Evolutionary conservation across 2,329 filamentous ascomycete genomes (phyloP).

Genomic region (Fusarium austroafricanum): DNA sequence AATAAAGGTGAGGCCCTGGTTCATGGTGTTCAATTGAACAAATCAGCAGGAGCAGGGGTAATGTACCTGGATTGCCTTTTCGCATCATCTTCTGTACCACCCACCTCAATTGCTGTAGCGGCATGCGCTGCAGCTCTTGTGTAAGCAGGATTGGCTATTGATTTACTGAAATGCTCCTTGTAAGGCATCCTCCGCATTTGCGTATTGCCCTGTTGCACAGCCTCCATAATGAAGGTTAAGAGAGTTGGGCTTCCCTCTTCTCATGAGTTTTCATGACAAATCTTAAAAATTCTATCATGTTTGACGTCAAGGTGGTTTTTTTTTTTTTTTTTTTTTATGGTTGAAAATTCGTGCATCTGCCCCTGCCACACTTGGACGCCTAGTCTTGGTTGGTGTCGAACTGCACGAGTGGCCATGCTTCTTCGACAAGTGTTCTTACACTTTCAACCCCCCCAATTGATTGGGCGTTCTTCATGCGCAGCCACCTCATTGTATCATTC

Average conservation of each 20-base stretch:
- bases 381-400: neutral
- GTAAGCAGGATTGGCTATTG: constrained; percentile 1
- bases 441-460: constrained; percentile 4
- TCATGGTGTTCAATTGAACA: neutral
- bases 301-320: neutral
- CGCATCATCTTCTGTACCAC: neutral
- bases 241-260: neutral
- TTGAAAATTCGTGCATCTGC: neutral
- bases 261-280: neutral
- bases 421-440: constrained; percentile 1
- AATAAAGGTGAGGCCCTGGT: neutral
- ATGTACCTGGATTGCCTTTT: neutral
- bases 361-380: neutral
- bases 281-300: neutral
- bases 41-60: neutral
- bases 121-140: neutral
- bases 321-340: neutral
- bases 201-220: neutral
- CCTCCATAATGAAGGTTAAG: neutral
- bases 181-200: neutral
- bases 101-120: neutral
- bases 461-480: neutral
- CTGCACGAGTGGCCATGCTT: neutral
- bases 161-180: constrained; percentile 1
- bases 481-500: neutral